Evolutionary conservation across 1,284 basidiomycete genomes (phyloP).

Genomic region (Fomitiporia mediterranea): DNA sequence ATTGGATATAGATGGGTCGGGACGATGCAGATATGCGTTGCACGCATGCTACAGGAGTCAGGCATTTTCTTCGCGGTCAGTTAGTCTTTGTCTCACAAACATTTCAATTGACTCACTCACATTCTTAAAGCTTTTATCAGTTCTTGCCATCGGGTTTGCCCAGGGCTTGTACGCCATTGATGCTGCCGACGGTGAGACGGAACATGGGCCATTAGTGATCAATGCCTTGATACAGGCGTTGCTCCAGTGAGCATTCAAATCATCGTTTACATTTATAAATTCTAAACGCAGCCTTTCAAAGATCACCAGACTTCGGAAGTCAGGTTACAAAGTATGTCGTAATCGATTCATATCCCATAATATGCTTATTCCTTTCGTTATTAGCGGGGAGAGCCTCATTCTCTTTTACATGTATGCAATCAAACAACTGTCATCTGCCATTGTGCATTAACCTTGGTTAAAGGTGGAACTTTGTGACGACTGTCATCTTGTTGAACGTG

Average conservation of each 20-base stretch:
- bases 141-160: constrained; percentile 80
- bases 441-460: constrained; percentile 4
- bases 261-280: constrained; percentile 3
- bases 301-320: constrained; percentile 71
- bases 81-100: too few relatives aligned
- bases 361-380: background rate
- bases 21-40: constrained; percentile 82
- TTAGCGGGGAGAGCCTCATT: constrained; percentile 62
- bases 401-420: constrained; percentile 65
- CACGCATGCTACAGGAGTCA: constrained; percentile 88
- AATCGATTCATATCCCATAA: too few relatives aligned
- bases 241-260: constrained; percentile 52
- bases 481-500: constrained; percentile 89
- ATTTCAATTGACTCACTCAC: constrained; percentile 19
- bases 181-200: constrained; percentile 78
- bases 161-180: constrained; percentile 88
- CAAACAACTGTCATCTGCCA: background rate
- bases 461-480: constrained; percentile 83
- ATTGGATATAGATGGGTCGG: constrained; percentile 68
- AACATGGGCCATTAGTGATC: constrained; percentile 53
- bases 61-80: constrained; percentile 87
- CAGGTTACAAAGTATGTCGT: constrained; percentile 14
- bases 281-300: constrained; percentile 28
- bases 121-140: constrained; percentile 57
- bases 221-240: constrained; percentile 80